Percentiles rank a stretch among this genome's conserved stretches.
These are phyloP conservation scores for Closterium sp. DNA, from an alignment of 139 green algal genomes.

Conservation along the genomic window DNA sequence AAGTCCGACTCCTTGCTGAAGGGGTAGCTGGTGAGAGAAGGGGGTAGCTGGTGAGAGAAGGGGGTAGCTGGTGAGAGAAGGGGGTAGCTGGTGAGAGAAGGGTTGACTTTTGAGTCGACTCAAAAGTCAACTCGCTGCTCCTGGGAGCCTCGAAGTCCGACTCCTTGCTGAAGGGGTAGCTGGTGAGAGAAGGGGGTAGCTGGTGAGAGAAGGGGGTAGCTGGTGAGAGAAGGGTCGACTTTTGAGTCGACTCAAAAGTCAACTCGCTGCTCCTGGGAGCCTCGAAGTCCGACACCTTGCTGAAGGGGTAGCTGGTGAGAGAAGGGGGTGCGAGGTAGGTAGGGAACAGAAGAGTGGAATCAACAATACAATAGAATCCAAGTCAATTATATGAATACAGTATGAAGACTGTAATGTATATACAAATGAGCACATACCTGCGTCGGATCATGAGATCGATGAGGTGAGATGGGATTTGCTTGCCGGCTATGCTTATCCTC, in stretches of 20 bases:
- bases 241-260: too few relatives aligned
- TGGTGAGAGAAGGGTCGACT: not conserved
- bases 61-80: not conserved
- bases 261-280: not conserved
- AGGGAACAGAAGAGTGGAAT: too few relatives aligned
- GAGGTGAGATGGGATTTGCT: conserved; percentile 70
- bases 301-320: not conserved
- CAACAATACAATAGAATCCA: too few relatives aligned
- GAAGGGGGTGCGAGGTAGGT: not conserved
- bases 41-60: not conserved
- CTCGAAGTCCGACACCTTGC: not conserved
- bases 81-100: not conserved
- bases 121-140: too few relatives aligned
- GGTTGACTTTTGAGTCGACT: too few relatives aligned
- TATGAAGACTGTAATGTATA: too few relatives aligned
- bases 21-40: not conserved
- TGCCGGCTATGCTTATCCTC: conserved; percentile 63
- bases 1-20: conserved; percentile 2
- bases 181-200: not conserved
- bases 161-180: conserved; percentile 1
- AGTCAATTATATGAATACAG: too few relatives aligned
- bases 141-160: not conserved
- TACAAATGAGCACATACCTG: conserved; percentile 56
- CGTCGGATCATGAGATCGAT: conserved; percentile 71
- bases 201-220: not conserved